Evolutionary conservation across 2,329 filamentous ascomycete species (phyloP).

Genomic region (Trichoderma arundinaceum): DNA sequence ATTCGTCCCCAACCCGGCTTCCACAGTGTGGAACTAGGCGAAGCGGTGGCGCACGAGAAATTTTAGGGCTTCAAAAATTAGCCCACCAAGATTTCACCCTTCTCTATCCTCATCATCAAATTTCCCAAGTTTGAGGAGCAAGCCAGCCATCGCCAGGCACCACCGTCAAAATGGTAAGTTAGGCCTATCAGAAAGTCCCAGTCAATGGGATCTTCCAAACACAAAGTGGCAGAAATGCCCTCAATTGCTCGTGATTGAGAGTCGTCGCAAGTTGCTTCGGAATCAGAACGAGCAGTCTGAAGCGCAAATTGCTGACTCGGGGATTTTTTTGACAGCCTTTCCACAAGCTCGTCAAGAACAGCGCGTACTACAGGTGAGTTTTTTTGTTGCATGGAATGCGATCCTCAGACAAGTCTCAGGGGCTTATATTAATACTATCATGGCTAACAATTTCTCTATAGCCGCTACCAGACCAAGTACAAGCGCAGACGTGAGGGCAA

Average conservation of each 20-base stretch:
- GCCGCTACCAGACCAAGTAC: conserved; percentile 99
- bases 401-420: neutral
- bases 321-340: conserved; percentile 71
- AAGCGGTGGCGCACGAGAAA: conserved; percentile 34
- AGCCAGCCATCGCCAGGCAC: conserved; percentile 55
- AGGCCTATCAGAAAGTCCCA: conserved; percentile 46
- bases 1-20: conserved; percentile 50
- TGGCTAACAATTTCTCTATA: conserved; percentile 50
- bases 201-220: conserved; percentile 34
- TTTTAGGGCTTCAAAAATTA: conserved; percentile 51
- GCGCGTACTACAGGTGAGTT: conserved; percentile 96
- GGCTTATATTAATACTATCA: neutral
- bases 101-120: conserved; percentile 41
- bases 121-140: conserved; percentile 45
- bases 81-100: conserved; percentile 49
- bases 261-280: conserved; percentile 99
- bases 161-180: conserved; percentile 74
- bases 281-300: conserved; percentile 72
- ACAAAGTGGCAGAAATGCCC: conserved; percentile 53
- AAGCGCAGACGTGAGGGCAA: conserved; percentile 94
- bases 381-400: conserved; percentile 34
- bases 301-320: conserved; percentile 99
- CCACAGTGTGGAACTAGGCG: conserved; percentile 34
- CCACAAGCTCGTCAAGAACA: conserved; percentile 97
- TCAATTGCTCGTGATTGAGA: conserved; percentile 56